Percentiles rank a stretch among this genome's conserved stretches.
These are phyloP conservation scores for Bathelium albidoporum DNA, from an alignment of 495 filamentous ascomycete species.

Conservation along the genomic window DNA sequence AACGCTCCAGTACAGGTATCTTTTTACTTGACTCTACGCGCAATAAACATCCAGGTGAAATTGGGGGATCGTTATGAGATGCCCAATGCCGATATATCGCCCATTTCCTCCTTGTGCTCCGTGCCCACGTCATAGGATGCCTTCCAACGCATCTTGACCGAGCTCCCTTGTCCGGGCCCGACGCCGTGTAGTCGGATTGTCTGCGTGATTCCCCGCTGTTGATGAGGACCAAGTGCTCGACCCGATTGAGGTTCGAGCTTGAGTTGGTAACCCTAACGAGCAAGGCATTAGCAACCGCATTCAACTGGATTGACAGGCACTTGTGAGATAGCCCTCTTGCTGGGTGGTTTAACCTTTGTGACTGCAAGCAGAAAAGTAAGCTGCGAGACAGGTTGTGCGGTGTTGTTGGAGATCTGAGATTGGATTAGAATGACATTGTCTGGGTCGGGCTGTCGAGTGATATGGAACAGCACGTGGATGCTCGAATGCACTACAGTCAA, in stretches of 20 bases:
- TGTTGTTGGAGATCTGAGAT: conserved; percentile 68
- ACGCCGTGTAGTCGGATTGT: conserved; percentile 68
- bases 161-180: conserved; percentile 56
- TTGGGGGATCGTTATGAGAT: conserved; percentile 41
- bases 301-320: too few relatives aligned
- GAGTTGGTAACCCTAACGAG: conserved; percentile 59
- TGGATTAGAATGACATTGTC: conserved; percentile 47
- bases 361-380: conserved; percentile 88
- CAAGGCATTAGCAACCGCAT: conserved; percentile 1
- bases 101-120: conserved; percentile 63
- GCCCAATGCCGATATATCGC: conserved; percentile 76
- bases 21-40: not conserved
- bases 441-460: conserved; percentile 26
- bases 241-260: conserved; percentile 76
- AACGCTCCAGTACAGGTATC: not conserved
- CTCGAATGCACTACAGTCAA: conserved; percentile 50
- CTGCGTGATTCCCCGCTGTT: conserved; percentile 72
- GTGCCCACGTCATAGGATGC: conserved; percentile 63
- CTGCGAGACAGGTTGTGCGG: conserved; percentile 57
- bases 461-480: conserved; percentile 44
- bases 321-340: too few relatives aligned
- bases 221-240: conserved; percentile 59
- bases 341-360: conserved; percentile 77
- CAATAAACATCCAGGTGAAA: not conserved
- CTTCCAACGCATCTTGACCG: conserved; percentile 81